Conservation (phyloP, 768 basidiomycete genomes). For the Vishniacozyma victoriae region DNA sequence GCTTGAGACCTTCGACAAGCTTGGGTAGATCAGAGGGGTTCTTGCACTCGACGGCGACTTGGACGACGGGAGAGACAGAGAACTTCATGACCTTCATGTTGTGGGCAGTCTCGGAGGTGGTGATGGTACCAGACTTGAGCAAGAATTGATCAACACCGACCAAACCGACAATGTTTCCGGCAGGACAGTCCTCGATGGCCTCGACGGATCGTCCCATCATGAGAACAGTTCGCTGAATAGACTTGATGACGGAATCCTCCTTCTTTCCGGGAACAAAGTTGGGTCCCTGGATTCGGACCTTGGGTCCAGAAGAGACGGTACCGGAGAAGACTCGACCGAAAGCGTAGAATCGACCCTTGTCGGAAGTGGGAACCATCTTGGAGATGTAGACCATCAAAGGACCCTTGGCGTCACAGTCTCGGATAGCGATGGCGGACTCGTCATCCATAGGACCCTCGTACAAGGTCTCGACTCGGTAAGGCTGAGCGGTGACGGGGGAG, state of each 20-base stretch:
- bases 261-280: constrained; percentile 99
- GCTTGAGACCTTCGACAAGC: constrained; percentile 99
- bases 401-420: constrained; percentile 93
- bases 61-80: constrained; percentile 98
- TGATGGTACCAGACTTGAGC: constrained; percentile 97
- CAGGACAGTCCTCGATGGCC: constrained; percentile 97
- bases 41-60: constrained; percentile 98
- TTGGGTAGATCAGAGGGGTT: constrained; percentile 98
- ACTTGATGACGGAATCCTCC: constrained; percentile 95
- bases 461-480: constrained; percentile 97
- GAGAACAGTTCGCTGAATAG: constrained; percentile 94
- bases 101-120: constrained; percentile 95
- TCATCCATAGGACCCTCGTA: constrained; percentile 99
- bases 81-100: constrained; percentile 99
- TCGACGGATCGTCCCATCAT: constrained; percentile 99
- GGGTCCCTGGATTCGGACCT: constrained; percentile 98
- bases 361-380: constrained; percentile 99
- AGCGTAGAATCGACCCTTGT: constrained; percentile 99
- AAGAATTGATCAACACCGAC: constrained; percentile 99
- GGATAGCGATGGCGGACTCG: constrained; percentile 95
- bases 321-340: constrained; percentile 99
- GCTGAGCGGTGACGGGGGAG: constrained; percentile 92
- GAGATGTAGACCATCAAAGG: constrained; percentile 98
- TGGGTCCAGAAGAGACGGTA: constrained; percentile 92
- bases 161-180: constrained; percentile 97